Base-by-base conservation (phyloP, 1,284 basidiomycete species). In the Marasmius oreades region DNA sequence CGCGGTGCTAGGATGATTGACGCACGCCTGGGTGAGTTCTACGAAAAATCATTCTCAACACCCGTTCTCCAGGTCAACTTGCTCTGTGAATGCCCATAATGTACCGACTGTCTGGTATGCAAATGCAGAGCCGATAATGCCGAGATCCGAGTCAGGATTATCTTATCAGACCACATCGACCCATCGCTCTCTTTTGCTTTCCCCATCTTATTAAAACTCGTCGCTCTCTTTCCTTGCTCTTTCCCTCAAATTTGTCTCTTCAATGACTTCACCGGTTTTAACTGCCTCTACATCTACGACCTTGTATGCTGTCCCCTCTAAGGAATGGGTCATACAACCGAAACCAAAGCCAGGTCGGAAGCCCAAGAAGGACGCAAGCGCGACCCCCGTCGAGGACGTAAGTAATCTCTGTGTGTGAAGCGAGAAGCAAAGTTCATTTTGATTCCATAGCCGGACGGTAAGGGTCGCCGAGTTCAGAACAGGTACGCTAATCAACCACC, bases 291-390 rank as follows among this genome's bases (percentile, higher is more conserved):
- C 4, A 3, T 28, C 52, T 53, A 63, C 20, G 61, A 22, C 42
- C 33, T 22, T 48, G 42, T 23, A 20, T 31, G 14, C 66, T 89
- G 90, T 50, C n/a, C 47, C 93, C 23, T 92, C 90, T 42, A 93
- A 90, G 70, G 91, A 95, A 70, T 95, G 93, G 93, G 84, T 93
- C 52, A 88, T 95, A 61, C 90, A 90, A 46, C 87, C 93, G 31
- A 90, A 92, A 63, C 90, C 92, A 18, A 95, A 93, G 70, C 93
- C 93, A 28, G 93, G 93, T 31, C 78, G 93, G 53, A 94, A 95
- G 74, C 92, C 91, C 42, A 92, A 91, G 77, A 89, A 85, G 62
- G 90, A 90, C 61, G 65, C 67, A 26, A 57, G 70, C 47, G 55
- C 72, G 44, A 73, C 74, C 34, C 75, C 74, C 23, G 74, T 74